Conservation (phyloP, 1,284 basidiomycete species). For the Fomitopsis pinicola region DNA sequence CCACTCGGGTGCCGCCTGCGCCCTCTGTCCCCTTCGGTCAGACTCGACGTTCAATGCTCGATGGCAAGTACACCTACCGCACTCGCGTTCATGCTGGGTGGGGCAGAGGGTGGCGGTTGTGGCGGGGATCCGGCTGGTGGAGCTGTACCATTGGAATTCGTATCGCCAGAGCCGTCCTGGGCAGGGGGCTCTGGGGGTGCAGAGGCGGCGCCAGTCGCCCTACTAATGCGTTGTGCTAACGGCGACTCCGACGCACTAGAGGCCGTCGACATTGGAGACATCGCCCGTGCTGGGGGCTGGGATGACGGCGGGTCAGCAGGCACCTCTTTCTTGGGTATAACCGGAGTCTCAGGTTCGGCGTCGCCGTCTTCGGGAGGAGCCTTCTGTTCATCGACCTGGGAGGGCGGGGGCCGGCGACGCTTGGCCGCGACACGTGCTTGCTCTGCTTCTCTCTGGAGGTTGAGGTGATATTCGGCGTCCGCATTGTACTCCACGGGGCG, state of each 20-base stretch:
- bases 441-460: conserved; percentile 53
- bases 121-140: conserved; percentile 5
- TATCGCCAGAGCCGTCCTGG: background rate
- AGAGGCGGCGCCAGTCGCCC: conserved; percentile 43
- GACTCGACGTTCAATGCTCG: conserved; percentile 1
- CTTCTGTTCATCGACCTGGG: conserved; percentile 27
- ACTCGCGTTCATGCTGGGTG: conserved; percentile 1
- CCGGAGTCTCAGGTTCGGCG: conserved; percentile 53
- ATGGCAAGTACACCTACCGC: conserved; percentile 12
- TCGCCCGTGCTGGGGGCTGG: conserved; percentile 40
- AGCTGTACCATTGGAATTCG: conserved; percentile 1
- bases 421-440: conserved; percentile 42
- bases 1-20: conserved; percentile 61
- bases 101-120: conserved; percentile 5
- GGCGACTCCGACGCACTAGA: conserved; percentile 70
- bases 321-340: conserved; percentile 37
- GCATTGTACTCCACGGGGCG: conserved; percentile 75
- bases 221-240: conserved; percentile 51
- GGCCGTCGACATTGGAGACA: conserved; percentile 63
- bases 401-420: conserved; percentile 40
- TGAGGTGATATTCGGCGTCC: conserved; percentile 64
- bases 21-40: conserved; percentile 4
- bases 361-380: conserved; percentile 47
- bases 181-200: conserved; percentile 17
- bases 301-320: conserved; percentile 14